Conservation (phyloP, 495 filamentous ascomycete species). For the Aspergillus ostianus region DNA sequence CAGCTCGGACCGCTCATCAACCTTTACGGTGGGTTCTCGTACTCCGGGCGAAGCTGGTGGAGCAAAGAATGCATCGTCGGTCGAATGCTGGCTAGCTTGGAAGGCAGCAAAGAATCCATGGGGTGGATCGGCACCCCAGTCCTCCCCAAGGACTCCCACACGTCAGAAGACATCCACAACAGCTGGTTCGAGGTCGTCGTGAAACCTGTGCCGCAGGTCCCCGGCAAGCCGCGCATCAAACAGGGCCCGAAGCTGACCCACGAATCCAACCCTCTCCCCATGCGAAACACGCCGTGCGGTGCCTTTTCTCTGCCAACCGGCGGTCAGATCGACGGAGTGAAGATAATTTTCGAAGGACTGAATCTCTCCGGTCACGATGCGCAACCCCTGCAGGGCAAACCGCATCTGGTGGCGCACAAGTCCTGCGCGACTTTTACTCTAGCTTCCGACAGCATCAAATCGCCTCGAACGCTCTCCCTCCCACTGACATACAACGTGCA, state of each 20-base stretch:
- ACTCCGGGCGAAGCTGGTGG: conserved; percentile 72
- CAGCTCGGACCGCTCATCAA: conserved; percentile 67
- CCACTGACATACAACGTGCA: conserved; percentile 59
- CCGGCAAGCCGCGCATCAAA: conserved; percentile 37
- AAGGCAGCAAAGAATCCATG: conserved; percentile 70
- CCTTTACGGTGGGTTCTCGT: conserved; percentile 77
- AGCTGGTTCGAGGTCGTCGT: conserved; percentile 66
- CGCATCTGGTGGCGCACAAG: conserved; percentile 44
- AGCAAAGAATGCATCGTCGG: conserved; percentile 76
- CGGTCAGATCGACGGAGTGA: conserved; percentile 8
- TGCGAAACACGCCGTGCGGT: conserved; percentile 49
- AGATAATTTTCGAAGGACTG: conserved; percentile 22
- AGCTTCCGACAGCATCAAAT: conserved; percentile 21
- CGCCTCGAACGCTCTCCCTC: conserved; percentile 42
- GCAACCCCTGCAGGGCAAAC: conserved; percentile 19
- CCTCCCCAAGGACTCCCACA: conserved; percentile 37
- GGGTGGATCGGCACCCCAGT: conserved; percentile 69
- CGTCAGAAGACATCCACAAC: conserved; percentile 39
- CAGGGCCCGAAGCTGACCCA: conserved; percentile 33
- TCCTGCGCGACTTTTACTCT: conserved; percentile 54
- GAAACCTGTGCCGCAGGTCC: conserved; percentile 25
- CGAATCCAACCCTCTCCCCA: conserved; percentile 38
- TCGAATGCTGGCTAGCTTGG: conserved; percentile 65
- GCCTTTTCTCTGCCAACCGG: conserved; percentile 38
- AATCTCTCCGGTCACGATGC: conserved; percentile 25